Base-by-base conservation (phyloP, 495 filamentous ascomycete species). In the Rhizodiscina lignyota region DNA sequence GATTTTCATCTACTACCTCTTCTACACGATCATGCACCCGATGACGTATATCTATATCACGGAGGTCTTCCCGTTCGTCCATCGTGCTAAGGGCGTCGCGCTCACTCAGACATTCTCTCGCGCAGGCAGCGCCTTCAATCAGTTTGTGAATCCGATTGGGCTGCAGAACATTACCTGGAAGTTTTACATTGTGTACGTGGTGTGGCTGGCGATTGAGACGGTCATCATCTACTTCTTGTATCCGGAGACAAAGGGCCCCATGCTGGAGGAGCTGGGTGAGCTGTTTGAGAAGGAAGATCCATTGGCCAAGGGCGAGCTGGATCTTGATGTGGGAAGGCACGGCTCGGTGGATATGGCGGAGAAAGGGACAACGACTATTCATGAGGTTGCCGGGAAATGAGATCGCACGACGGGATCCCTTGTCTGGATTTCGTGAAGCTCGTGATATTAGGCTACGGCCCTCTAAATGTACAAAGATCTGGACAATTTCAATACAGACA, bases 1-100 rank as follows among this genome's bases (percentile, higher is more conserved):
- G 5, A 51, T 51, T 19, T 51, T 49, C 29, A 48, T 77, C 2
- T 75, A 74, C 52, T n/a, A n/a, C n/a, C n/a, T n/a, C n/a, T n/a
- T n/a, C n/a, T n/a, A n/a, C n/a, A n/a, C n/a, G n/a, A n/a, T n/a
- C n/a, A n/a, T n/a, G n/a, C 72, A 67, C 54, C 71, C 71, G 8
- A 58, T 77, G 19, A 59, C 70, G 18, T 64, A 62, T 38, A 61
- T 72, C 17, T 74, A 76, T 37, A 70, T 71, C 18, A 60, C 65
- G 18, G 62, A 67, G 39, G 62, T 73, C 31, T 60, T 59, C 34
- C 45, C 44, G 26, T 52, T 48, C 35, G 43, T 42, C n/a, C 45
- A 46, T 23, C 48, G 50, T 4, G 50, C 50, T 5, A 53, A 48
- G 26, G 50, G 50, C 2, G 4, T 53, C 35, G 50, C 41, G 2